Base-by-base conservation (phyloP, 23 red algal genomes). In the Gracilaria gracilis region DNA sequence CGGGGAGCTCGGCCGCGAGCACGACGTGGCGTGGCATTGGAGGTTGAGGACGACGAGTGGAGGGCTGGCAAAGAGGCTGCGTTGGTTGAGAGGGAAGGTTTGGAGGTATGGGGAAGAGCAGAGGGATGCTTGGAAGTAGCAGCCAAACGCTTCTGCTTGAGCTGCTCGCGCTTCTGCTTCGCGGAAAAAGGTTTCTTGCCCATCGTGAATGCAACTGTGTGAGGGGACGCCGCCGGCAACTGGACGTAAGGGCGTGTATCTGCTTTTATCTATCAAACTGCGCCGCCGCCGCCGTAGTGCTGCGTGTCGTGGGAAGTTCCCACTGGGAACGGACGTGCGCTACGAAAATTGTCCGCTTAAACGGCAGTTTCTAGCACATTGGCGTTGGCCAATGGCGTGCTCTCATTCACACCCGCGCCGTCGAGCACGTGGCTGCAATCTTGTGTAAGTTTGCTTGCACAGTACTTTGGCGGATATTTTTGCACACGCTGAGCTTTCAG, bases 121-220 rank as follows among this genome's bases (percentile, higher is more conserved):
- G 87, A 80, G 14, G 57, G 37, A 24, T 50, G 57, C 33, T 71
- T 57, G 8, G 84, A 74, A 49, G 87, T 64, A 64, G 71, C 53
- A 21, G 87, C 87, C n/a, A 76, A 47, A 13, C 92, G 82, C 75
- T 88, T 87, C 73, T 86, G 71, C 50, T 76, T 83, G 31, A 94
- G 83, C 55, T 94, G 92, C 61, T 87, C 83, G 73, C 84, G 82
- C 61, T 94, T 94, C 31, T 70, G 70, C 36, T 94, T 94, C 2
- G 92, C 73, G 17, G 82, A 87, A 57, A 94, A 94, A 23, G 92
- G 82, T 72, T 87, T 86, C 84, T 88, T 94, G 51, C 92, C 92
- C 92, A 94, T 94, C 34, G 77, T 84, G 89, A 57, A 37, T 61
- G 84, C 50, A 38, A 61, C 2, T 47, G 42, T 67, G 44, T 24